Percentiles rank a stretch among this genome's conserved stretches.
These are phyloP conservation scores for Calonectria pteridis DNA, from an alignment of 2,329 filamentous ascomycete species.

Conservation along the genomic window DNA sequence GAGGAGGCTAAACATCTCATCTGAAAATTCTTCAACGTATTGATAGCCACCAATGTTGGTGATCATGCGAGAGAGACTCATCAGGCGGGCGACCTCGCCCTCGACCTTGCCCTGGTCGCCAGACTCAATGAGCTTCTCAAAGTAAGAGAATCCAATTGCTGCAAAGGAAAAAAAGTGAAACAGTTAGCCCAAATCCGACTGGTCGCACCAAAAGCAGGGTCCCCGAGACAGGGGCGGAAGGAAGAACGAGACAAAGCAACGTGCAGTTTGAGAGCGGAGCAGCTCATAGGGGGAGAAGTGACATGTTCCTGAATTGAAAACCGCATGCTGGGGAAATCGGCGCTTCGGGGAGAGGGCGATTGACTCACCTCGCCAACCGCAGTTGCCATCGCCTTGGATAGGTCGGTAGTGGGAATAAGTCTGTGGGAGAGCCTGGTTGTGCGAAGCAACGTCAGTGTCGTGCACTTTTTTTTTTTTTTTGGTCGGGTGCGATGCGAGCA, in stretches of 20 bases:
- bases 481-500: slow-evolving; percentile 9
- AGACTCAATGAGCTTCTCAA: slow-evolving; percentile 82
- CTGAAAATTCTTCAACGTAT: slow-evolving; percentile 83
- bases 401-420: slow-evolving; percentile 90
- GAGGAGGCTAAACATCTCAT: slow-evolving; percentile 79
- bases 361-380: slow-evolving; percentile 93
- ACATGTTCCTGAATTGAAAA: slow-evolving; percentile 22
- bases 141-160: slow-evolving; percentile 96
- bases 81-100: slow-evolving; percentile 79
- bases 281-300: slow-evolving; percentile 11
- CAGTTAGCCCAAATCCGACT: slow-evolving; percentile 18
- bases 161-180: slow-evolving; percentile 27
- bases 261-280: slow-evolving; percentile 21
- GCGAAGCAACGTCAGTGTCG: slow-evolving; percentile 30
- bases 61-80: slow-evolving; percentile 77
- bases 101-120: slow-evolving; percentile 75
- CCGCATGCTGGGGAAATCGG: slow-evolving; percentile 3
- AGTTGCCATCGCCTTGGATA: slow-evolving; percentile 93
- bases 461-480: neutral
- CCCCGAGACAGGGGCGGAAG: slow-evolving; percentile 34
- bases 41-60: slow-evolving; percentile 78
- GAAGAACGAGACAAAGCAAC: slow-evolving; percentile 32
- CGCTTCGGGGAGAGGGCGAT: slow-evolving; percentile 26
- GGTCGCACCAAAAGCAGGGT: slow-evolving; percentile 18
- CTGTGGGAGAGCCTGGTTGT: slow-evolving; percentile 77